Evolutionary conservation across 1,284 basidiomycete genomes (phyloP).

Genomic region (Mixia osmundae): DNA sequence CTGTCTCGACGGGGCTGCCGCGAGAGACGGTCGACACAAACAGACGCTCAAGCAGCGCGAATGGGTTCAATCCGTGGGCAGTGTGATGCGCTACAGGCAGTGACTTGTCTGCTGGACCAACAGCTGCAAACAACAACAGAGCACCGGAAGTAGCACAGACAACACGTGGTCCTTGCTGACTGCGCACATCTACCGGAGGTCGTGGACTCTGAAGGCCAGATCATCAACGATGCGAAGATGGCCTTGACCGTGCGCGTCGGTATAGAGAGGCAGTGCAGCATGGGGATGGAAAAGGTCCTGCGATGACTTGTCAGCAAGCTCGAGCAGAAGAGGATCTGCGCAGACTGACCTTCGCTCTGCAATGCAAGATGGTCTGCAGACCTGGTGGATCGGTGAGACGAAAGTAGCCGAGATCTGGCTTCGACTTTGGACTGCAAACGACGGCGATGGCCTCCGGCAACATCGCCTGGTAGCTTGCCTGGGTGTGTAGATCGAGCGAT

Average conservation of each 20-base stretch:
- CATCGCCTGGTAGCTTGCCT: slow-evolving; percentile 36
- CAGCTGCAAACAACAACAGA: too few relatives aligned
- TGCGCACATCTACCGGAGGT: too few relatives aligned
- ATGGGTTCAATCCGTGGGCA: too few relatives aligned
- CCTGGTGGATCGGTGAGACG: slow-evolving; percentile 17
- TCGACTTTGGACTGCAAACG: slow-evolving; percentile 14
- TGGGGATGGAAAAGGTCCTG: slow-evolving; percentile 11
- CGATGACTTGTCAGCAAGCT: background rate
- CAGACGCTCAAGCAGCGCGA: too few relatives aligned
- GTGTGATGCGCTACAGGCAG: too few relatives aligned
- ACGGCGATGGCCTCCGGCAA: slow-evolving; percentile 12
- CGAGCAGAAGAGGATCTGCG: background rate
- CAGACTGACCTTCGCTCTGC: slow-evolving; percentile 4
- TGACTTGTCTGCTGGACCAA: too few relatives aligned
- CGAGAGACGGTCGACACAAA: too few relatives aligned
- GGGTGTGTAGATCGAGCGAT: slow-evolving; percentile 67
- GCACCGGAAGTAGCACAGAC: too few relatives aligned
- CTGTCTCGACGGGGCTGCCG: too few relatives aligned
- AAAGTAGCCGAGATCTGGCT: slow-evolving; percentile 16
- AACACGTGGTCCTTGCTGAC: too few relatives aligned
- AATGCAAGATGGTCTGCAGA: slow-evolving; percentile 12
- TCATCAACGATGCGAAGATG: too few relatives aligned
- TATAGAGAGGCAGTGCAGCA: slow-evolving; percentile 1
- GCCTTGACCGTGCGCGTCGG: slow-evolving; percentile 1
- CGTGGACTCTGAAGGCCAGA: too few relatives aligned